A percentile compares a stretch with the other conserved stretches of the same genome.
These are phyloP conservation scores for Pulveroboletus sp. DNA, from an alignment of 768 basidiomycete species.

Conservation along the genomic window DNA sequence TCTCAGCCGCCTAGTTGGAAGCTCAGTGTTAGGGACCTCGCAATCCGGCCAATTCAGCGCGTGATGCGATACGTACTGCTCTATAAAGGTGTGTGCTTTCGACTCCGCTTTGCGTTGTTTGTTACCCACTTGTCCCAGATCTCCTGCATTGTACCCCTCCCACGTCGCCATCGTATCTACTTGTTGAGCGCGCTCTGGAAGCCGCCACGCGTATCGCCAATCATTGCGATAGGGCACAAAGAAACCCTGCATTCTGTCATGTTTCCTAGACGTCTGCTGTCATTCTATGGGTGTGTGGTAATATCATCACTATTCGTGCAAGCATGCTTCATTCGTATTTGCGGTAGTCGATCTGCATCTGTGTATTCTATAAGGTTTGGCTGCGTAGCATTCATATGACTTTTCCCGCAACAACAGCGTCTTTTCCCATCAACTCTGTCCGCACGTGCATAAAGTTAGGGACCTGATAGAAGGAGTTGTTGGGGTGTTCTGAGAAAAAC, in stretches of 20 bases:
- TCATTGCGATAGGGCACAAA: constrained; percentile 58
- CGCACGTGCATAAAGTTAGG: constrained; percentile 27
- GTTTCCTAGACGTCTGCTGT: constrained; percentile 7
- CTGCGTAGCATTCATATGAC: constrained; percentile 9
- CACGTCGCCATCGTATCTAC: constrained; percentile 43
- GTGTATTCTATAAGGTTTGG: neutral
- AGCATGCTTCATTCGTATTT: neutral
- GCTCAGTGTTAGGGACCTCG: constrained; percentile 48
- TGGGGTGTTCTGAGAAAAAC: neutral
- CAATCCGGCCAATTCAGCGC: constrained; percentile 59
- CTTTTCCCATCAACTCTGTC: constrained; percentile 30
- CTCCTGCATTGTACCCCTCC: constrained; percentile 46
- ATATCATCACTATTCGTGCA: constrained; percentile 1
- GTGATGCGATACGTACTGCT: constrained; percentile 60
- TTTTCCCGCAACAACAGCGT: constrained; percentile 29
- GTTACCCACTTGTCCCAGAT: constrained; percentile 34
- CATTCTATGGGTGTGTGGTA: neutral
- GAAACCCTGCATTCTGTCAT: constrained; percentile 43
- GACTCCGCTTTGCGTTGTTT: neutral
- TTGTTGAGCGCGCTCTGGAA: constrained; percentile 57
- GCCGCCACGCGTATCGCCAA: constrained; percentile 53
- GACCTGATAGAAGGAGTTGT: constrained; percentile 8
- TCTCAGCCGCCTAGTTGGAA: constrained; percentile 15
- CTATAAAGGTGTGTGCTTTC: constrained; percentile 45
- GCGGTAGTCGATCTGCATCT: neutral